Base-by-base conservation (phyloP, 768 basidiomycete species). In the Baorangia bicolor region DNA sequence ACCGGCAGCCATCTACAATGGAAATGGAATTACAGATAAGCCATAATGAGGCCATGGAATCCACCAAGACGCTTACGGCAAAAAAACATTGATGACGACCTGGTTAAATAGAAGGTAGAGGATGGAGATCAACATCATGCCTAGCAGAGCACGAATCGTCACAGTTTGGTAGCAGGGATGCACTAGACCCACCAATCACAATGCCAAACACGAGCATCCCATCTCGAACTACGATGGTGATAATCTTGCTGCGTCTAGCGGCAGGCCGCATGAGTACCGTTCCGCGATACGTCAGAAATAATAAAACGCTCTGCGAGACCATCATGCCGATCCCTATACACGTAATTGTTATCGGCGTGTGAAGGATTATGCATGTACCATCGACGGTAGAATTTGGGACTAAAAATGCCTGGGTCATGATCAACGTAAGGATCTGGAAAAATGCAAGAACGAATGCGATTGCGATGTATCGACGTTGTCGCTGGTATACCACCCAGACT, bases 401-500 rank as follows among this genome's bases (percentile, higher is more conserved):
- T 13, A 28, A 28, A 25, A 49, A 2, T 30, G 12, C 40, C 35
- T 58, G 42, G 16, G 30, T 42, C n/a, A 49, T 1, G 35, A 48
- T 23, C 14, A 38, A 20, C 23, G 12, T 11, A 2, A 51, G 1
- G 23, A 41, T n/a, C 34, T 67, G 55, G 14, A 47, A 31, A 20
- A 53, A 23, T 33, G 65, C 46, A 10, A 55, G 30, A 12, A 49
- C 7, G 11, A 37, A 4, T 42, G 59, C 57, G 18, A 14, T 16
- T 8, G 21, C 18, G 3, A 55, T 21, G 30, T 46, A 55, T 34
- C 28, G 37, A 8, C 21, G 31, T 11, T n/a, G 43, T 53, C 21
- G 35, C 25, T 20, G 65, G 23, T 59, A 58, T 10, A 66, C 42
- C 10, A 62, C 65, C 31, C 48, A 33, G 18, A 67, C 65, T 66